These are phyloP conservation scores for Nymphaea thermarum DNA, from an alignment of 164 flowering plant species.

Conservation along the genomic window DNA sequence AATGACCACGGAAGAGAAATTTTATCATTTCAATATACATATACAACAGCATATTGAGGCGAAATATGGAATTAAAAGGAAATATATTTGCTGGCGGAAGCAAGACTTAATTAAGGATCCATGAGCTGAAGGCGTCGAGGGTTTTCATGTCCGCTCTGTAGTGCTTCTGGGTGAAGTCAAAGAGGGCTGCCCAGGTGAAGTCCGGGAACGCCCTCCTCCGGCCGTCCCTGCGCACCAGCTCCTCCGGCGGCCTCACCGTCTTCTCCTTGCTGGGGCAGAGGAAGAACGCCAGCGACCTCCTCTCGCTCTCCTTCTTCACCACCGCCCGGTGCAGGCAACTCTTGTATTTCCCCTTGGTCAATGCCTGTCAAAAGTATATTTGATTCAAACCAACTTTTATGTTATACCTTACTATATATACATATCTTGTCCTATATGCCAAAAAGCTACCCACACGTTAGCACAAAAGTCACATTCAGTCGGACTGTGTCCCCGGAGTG, in stretches of 20 bases:
- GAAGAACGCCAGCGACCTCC: slow-evolving; percentile 28
- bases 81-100: background rate
- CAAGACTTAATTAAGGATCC: slow-evolving; percentile 3
- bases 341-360: slow-evolving; percentile 27
- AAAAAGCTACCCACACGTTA: too few species aligned
- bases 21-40: too few species aligned
- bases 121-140: slow-evolving; percentile 9
- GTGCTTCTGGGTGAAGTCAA: slow-evolving; percentile 16
- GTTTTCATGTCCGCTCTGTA: slow-evolving; percentile 14
- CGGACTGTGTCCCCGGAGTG: too few species aligned
- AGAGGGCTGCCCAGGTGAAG: slow-evolving; percentile 16
- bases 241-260: slow-evolving; percentile 15
- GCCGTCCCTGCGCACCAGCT: background rate
- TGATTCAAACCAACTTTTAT: background rate
- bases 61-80: too few species aligned
- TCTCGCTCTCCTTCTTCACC: slow-evolving; percentile 17
- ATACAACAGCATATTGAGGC: too few species aligned
- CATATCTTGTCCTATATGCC: too few species aligned
- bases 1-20: too few species aligned
- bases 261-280: slow-evolving; percentile 27
- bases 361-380: background rate
- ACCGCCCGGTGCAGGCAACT: slow-evolving; percentile 30
- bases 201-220: slow-evolving; percentile 19
- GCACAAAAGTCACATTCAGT: too few species aligned
- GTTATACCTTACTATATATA: too few species aligned